Conservation (phyloP, 495 filamentous ascomycete species). For the Tuber calosporum region DNA sequence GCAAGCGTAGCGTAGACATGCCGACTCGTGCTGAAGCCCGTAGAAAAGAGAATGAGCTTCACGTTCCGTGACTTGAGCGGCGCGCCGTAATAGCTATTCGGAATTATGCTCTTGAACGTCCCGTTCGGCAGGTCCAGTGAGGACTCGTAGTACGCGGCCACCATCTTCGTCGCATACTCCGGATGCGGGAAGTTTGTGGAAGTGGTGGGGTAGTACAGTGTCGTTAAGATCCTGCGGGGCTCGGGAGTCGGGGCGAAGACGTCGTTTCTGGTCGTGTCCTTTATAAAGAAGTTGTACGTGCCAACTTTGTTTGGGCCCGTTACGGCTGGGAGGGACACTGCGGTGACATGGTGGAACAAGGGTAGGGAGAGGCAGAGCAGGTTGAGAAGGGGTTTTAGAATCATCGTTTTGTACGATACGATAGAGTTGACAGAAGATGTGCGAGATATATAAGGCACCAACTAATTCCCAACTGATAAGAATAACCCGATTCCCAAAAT, state of each 20-base stretch:
- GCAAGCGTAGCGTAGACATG: conserved; percentile 45
- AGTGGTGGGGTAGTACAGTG: conserved; percentile 20
- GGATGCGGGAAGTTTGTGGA: neutral
- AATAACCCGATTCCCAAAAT: neutral
- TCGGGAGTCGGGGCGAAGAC: conserved; percentile 13
- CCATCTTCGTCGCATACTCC: conserved; percentile 1
- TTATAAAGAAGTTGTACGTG: conserved; percentile 12
- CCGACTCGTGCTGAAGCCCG: conserved; percentile 41
- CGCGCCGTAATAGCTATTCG: conserved; percentile 10
- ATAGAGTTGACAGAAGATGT: neutral
- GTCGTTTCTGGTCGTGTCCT: conserved; percentile 8
- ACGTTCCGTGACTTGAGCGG: conserved; percentile 4
- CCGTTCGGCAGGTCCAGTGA: neutral
- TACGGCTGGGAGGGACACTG: conserved; percentile 7
- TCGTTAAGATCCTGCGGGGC: conserved; percentile 19
- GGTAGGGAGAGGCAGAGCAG: neutral
- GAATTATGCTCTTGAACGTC: conserved; percentile 4
- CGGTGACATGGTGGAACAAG: conserved; percentile 16
- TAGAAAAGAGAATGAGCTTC: conserved; percentile 45
- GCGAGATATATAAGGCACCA: neutral
- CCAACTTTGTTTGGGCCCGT: conserved; percentile 9
- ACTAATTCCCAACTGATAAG: neutral
- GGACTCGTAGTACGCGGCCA: conserved; percentile 5
- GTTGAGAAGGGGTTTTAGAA: neutral
- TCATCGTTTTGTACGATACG: too few relatives aligned